Base-by-base conservation (phyloP, 2,329 filamentous ascomycete species). In the Aureobasidium namibiae region DNA sequence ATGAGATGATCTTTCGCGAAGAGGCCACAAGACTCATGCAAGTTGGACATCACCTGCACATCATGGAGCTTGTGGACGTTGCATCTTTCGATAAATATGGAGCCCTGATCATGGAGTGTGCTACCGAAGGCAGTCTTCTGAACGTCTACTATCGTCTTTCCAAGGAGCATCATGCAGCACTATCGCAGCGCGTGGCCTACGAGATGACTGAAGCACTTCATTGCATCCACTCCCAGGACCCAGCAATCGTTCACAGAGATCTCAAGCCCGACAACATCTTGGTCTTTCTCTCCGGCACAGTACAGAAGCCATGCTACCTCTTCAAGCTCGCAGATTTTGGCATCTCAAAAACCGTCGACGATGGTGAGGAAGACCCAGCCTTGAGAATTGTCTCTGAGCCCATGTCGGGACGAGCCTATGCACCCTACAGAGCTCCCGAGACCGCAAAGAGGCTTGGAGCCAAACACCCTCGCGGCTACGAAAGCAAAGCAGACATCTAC, bases 261-360 rank as follows among this genome's bases (percentile, higher is more conserved):
- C 44, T 61, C 42, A 57, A 61, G 24, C 52, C 52, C 13, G 52
- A 36, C 42, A 61, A 57, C 39, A 61, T 61, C 31, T 26, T 61
- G 16, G 48, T 45, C 33, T 56, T 56, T 34, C 29, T 48, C 4
- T 14, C 26, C 14, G 29, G 36, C 18, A 44, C 26, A 10, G 39
- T 24, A 7, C 34, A 14, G n/a, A 24, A 33, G 3, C 52, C 52
- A 13, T 11, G 8, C 29, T 56, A 42, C 18, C 26, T 24, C 18
- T 48, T 59, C 41, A 59, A 59, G 26, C 56, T 59, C 10, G 33
- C 56, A 14, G 56, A 49, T 26, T 59, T 59, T 4, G 56, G 56
- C 24, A 21, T 49, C 16, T 16, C 44, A 1, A 16, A 21, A 13
- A 26, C n/a, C n/a, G 36, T 48, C 13, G 44, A 59, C 26, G 38